These are phyloP conservation scores for Alternaria sp. DNA, from an alignment of 2,329 filamentous ascomycete species.

Conservation along the genomic window DNA sequence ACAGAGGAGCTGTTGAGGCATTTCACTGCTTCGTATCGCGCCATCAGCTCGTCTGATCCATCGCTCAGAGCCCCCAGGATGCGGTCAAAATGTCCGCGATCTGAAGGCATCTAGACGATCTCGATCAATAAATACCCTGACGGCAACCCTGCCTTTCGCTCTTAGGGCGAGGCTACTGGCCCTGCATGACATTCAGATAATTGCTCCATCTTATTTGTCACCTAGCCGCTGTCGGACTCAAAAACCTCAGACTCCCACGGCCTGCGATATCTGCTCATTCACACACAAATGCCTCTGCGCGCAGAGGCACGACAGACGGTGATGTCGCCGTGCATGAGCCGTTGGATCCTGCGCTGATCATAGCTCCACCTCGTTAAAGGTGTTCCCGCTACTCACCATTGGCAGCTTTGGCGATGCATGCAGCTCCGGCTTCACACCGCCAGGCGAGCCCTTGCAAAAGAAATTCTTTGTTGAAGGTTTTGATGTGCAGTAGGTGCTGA, in stretches of 20 bases:
- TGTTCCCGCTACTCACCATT: slow-evolving; percentile 26
- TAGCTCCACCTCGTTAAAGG: slow-evolving; percentile 14
- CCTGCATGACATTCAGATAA: slow-evolving; percentile 15
- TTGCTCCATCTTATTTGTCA: slow-evolving; percentile 17
- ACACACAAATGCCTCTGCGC: slow-evolving; percentile 2
- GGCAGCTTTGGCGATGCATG: slow-evolving; percentile 28
- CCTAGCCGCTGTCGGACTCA: slow-evolving; percentile 12
- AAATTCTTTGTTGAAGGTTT: not conserved
- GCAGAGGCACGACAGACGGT: slow-evolving; percentile 4
- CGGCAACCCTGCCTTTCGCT: slow-evolving; percentile 8
- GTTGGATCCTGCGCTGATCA: slow-evolving; percentile 17
- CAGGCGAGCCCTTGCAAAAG: slow-evolving; percentile 9
- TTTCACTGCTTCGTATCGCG: not conserved
- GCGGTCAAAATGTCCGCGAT: slow-evolving; percentile 7
- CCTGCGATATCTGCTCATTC: not conserved
- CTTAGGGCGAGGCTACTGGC: slow-evolving; percentile 5
- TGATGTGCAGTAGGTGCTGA: not conserved
- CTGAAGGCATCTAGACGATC: slow-evolving; percentile 7
- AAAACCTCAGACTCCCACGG: not conserved
- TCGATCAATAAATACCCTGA: slow-evolving; percentile 14
- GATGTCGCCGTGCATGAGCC: slow-evolving; percentile 21
- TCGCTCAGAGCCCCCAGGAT: slow-evolving; percentile 2
- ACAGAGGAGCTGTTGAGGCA: not conserved
- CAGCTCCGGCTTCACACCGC: slow-evolving; percentile 16
- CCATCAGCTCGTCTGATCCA: slow-evolving; percentile 6